These are phyloP conservation scores for Kalanchoe fedtschenkoi DNA, from an alignment of 164 flowering plant species.

Conservation along the genomic window DNA sequence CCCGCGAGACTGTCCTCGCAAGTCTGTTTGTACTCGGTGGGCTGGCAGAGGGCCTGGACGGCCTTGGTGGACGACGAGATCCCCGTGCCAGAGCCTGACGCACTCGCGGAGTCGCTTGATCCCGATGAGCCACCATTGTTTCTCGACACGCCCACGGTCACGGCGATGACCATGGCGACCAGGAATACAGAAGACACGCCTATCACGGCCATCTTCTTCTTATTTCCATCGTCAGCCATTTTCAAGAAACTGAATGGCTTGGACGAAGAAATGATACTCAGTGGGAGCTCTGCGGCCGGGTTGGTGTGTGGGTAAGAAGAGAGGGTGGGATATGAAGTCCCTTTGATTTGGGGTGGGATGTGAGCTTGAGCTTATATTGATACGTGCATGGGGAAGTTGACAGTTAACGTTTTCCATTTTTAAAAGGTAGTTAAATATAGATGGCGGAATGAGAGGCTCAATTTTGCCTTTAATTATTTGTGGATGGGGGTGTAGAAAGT, in stretches of 20 bases:
- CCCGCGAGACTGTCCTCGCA: constrained; percentile 24
- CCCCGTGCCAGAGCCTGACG: not conserved
- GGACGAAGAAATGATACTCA: not conserved
- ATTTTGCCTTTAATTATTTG: not conserved
- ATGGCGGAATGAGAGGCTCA: not conserved
- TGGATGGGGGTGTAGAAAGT: not conserved
- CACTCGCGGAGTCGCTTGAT: not conserved
- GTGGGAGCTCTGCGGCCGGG: not conserved
- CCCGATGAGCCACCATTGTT: not conserved
- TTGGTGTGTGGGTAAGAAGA: not conserved
- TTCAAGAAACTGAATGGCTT: no score
- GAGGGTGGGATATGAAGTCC: not conserved
- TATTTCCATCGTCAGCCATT: not conserved
- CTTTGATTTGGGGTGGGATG: no score
- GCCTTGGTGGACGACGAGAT: constrained; percentile 30
- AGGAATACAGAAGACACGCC: not conserved
- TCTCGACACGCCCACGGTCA: not conserved
- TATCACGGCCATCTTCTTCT: not conserved
- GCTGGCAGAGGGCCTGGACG: constrained; percentile 32
- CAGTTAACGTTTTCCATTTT: not conserved
- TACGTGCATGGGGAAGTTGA: not conserved
- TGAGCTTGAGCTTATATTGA: no score
- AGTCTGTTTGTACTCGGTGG: constrained; percentile 33
- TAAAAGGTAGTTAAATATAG: not conserved
- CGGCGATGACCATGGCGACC: constrained; percentile 1